Evolutionary conservation across 345 rosid species (phyloP).

Genomic region (Isatis tinctoria): DNA sequence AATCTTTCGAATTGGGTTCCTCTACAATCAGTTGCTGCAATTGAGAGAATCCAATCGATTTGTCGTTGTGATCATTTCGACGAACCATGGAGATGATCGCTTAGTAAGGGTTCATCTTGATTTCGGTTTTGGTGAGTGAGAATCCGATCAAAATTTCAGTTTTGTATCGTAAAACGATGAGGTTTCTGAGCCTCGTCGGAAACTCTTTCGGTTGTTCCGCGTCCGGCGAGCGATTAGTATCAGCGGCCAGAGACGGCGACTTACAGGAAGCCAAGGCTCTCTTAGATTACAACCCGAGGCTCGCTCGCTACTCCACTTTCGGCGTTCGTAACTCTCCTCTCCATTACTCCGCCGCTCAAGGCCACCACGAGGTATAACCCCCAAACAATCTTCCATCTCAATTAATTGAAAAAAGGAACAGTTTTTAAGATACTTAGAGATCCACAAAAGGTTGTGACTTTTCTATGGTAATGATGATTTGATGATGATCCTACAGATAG

Average conservation of each 20-base stretch:
- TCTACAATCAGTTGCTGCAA: background rate
- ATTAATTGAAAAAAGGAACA: too few species aligned
- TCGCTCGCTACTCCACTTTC: slow-evolving; percentile 86
- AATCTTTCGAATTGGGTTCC: background rate
- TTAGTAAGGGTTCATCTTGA: background rate
- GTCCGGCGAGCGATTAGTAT: slow-evolving; percentile 95
- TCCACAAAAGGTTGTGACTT: background rate
- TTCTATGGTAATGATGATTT: slow-evolving; percentile 9
- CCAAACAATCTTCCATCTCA: background rate
- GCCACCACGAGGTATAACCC: slow-evolving; percentile 99
- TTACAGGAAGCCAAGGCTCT: slow-evolving; percentile 94
- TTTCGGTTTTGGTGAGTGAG: background rate
- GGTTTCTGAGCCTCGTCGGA: slow-evolving; percentile 77
- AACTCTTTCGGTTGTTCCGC: slow-evolving; percentile 98
- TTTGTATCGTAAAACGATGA: slow-evolving; percentile 42
- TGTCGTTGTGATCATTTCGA: background rate
- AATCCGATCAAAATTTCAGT: slow-evolving; percentile 5
- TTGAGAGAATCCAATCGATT: background rate
- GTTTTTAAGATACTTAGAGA: background rate
- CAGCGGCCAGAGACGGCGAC: slow-evolving; percentile 98
- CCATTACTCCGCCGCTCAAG: slow-evolving; percentile 98
- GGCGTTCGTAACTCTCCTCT: slow-evolving; percentile 95
- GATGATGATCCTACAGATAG: slow-evolving; percentile 52
- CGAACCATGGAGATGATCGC: background rate
- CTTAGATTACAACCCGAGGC: slow-evolving; percentile 89